These are phyloP conservation scores for Phytopythium cucurbitacearum DNA, from an alignment of 352 stramenopile species.

Conservation along the genomic window DNA sequence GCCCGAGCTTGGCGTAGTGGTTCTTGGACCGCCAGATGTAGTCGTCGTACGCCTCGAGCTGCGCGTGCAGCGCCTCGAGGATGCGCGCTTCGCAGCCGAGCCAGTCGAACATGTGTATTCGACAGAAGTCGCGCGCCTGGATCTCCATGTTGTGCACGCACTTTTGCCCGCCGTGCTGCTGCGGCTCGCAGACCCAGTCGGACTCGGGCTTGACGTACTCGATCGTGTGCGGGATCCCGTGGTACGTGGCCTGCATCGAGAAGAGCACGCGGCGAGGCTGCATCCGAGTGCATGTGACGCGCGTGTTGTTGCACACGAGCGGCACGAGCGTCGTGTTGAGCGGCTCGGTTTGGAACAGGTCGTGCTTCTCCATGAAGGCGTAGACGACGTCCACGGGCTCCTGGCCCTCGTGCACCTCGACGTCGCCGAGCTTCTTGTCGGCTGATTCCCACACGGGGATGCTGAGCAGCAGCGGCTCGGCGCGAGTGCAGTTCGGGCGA, in stretches of 20 bases:
- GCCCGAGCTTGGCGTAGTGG: constrained; percentile 74
- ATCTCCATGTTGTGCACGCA: constrained; percentile 79
- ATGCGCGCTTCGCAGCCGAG: constrained; percentile 42
- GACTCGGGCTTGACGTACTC: constrained; percentile 76
- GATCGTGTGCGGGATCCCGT: constrained; percentile 57
- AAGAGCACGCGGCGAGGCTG: constrained; percentile 69
- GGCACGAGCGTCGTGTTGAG: constrained; percentile 70
- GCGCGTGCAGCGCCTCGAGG: constrained; percentile 48
- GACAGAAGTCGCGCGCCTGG: constrained; percentile 54
- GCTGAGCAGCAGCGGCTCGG: constrained; percentile 65
- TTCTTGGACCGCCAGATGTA: constrained; percentile 76
- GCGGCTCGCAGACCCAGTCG: constrained; percentile 65
- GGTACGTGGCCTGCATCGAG: constrained; percentile 75
- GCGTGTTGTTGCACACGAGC: constrained; percentile 69
- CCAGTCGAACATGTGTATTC: constrained; percentile 76
- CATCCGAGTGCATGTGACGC: constrained; percentile 48
- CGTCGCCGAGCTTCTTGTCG: constrained; percentile 62
- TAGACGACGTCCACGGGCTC: constrained; percentile 82
- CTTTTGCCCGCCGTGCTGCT: constrained; percentile 38
- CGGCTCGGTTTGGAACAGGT: constrained; percentile 76
- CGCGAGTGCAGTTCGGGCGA: constrained; percentile 71
- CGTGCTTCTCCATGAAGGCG: constrained; percentile 83
- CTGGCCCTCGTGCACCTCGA: constrained; percentile 74
- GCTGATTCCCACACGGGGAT: constrained; percentile 75
- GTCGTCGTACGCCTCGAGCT: constrained; percentile 72